Evolutionary conservation across 140 eudicot species (phyloP), one percentile per base, ranked within the genome.

Genomic region (Eryngium alpinum): DNA sequence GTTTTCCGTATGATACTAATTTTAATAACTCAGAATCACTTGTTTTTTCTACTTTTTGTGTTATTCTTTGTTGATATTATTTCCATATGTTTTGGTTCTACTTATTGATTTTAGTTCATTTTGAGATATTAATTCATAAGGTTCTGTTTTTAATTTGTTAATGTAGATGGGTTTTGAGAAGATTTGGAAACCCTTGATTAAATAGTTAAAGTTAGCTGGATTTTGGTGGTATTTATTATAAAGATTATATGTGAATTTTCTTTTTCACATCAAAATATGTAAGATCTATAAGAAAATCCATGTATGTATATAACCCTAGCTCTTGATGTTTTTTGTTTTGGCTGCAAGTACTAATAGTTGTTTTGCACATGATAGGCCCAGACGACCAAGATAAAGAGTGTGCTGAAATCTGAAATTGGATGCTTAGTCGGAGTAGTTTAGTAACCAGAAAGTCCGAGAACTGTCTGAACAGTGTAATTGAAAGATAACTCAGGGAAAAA

Each of bases 401-500:
- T 73, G 74, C 46, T 62, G 53, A 6, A 16, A n/a, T n/a, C 51
- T 9, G 75, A 74, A 81, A 74, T 73, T 81, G 18, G n/a, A 77
- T 44, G 11, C 29, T 65, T 80, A 51, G 44, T 44, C 24, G 80
- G 75, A 76, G 66, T 16, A 1, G 25, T 62, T 75, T 57, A 12
- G 34, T 24, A 11, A 17, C 9, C 66, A 77, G 34, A 59, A 59
- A 60, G 29, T 49, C 24, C 28, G 3, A 44, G 53, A 69, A 79
- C 43, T 57, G 31, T 17, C 51, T 51, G 65, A 52, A 80, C 74
- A 31, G 81, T 46, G 77, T 22, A 38, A 51, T 52, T 62, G 78
- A 71, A 81, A 78, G 43, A 89, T 87, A 85, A 82, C 81, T 78
- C 72, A 77, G 90, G 90, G 89, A 86, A 83, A 79, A 87, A 85